phyloP scores from a whole-genome alignment of 2,329 filamentous ascomycete species.

The Aspergillus ruber region DNA sequence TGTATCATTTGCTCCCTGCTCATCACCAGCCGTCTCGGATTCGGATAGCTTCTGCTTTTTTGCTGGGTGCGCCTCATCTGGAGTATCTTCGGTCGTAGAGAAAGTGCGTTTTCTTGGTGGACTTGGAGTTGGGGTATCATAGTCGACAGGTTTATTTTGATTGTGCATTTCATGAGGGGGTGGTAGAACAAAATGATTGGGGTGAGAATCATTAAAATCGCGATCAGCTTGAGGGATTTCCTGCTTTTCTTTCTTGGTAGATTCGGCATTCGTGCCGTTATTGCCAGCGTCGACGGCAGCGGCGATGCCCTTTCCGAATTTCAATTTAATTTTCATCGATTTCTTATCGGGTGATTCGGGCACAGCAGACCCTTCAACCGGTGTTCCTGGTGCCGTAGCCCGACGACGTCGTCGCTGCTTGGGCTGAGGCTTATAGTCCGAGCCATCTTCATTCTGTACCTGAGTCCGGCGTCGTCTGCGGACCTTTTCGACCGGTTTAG shows the following conservation, averaged over 20 bases:
- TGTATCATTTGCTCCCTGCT: constrained; percentile 3
- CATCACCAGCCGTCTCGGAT: background rate
- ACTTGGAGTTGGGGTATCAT: background rate
- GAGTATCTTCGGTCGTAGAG: background rate
- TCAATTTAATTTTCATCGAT: constrained; percentile 10
- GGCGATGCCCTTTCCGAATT: constrained; percentile 5
- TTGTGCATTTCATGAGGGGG: no score
- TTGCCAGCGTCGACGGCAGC: no score
- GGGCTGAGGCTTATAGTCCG: constrained; percentile 3
- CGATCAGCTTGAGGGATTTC: no score
- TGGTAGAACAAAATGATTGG: no score
- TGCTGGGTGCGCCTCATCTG: background rate
- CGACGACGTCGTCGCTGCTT: constrained; percentile 14
- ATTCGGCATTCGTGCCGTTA: background rate
- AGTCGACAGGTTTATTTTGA: no score
- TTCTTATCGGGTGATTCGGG: constrained; percentile 3
- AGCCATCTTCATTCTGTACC: constrained; percentile 1
- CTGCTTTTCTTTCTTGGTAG: background rate
- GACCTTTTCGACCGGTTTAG: background rate
- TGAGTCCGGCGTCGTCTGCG: constrained; percentile 9
- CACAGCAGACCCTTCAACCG: background rate
- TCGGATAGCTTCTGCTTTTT: background rate
- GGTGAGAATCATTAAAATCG: no score
- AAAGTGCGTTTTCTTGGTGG: background rate
- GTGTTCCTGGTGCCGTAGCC: background rate